These are phyloP conservation scores for Amoeboaphelidium protococcarum DNA, from an alignment of 371 early-diverging fungal species.

Conservation along the genomic window DNA sequence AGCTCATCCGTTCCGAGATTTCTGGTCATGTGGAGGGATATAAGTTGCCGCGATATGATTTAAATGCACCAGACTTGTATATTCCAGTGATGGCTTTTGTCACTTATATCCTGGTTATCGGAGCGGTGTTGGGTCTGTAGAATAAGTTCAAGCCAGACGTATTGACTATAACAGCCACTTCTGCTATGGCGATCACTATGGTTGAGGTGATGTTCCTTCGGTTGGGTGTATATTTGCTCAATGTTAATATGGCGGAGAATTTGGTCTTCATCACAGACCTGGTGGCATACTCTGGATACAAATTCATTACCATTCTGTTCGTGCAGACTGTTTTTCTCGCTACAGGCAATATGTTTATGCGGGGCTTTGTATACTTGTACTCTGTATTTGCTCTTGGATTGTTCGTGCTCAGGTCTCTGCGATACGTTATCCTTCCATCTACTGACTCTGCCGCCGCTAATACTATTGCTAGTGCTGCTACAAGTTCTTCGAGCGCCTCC, in stretches of 20 bases:
- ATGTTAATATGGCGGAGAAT: conserved; percentile 53
- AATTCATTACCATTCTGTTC: conserved; percentile 49
- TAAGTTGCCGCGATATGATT: conserved; percentile 59
- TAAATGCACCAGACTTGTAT: conserved; percentile 91
- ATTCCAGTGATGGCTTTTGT: conserved; percentile 91
- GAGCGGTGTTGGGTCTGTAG: conserved; percentile 34
- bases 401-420: conserved; percentile 58
- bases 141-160: conserved; percentile 68
- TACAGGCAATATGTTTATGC: conserved; percentile 11
- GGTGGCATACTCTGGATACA: conserved; percentile 83
- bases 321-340: neutral
- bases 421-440: conserved; percentile 60
- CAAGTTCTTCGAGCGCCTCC: conserved; percentile 36
- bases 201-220: conserved; percentile 56
- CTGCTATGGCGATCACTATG: conserved; percentile 50
- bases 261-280: conserved; percentile 71
- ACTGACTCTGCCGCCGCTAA: neutral
- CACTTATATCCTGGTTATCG: conserved; percentile 71
- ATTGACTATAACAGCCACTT: conserved; percentile 61
- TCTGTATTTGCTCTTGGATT: conserved; percentile 51
- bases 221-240: conserved; percentile 63
- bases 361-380: conserved; percentile 40
- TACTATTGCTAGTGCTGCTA: conserved; percentile 20
- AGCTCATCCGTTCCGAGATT: conserved; percentile 41
- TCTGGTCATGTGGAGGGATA: conserved; percentile 63